phyloP scores from a whole-genome alignment of 176 grass and related monocot species.

The Microstegium vimineum region DNA sequence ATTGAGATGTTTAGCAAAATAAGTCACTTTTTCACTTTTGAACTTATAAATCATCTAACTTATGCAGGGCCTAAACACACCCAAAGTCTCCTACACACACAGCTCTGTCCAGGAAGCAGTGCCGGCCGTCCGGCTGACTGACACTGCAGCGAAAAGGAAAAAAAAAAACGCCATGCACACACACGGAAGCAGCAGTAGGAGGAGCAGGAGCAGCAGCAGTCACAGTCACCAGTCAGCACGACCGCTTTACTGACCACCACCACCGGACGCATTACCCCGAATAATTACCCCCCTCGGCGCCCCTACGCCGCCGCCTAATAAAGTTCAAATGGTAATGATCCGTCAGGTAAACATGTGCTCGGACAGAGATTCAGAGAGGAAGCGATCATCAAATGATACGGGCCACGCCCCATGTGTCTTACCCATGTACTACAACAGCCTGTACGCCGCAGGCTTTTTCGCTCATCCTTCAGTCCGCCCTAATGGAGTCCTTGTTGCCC shows the following conservation, averaged over 20 bases:
- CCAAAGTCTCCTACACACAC: too few relatives aligned
- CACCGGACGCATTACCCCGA: slow-evolving; percentile 3
- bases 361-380: not conserved
- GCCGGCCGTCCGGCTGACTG: not conserved
- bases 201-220: not conserved
- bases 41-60: too few relatives aligned
- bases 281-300: slow-evolving; percentile 28
- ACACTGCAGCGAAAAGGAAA: not conserved
- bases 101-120: not conserved
- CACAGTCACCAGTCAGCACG: too few relatives aligned
- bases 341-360: slow-evolving; percentile 30
- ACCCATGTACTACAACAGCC: slow-evolving; percentile 18
- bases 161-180: not conserved
- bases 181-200: not conserved
- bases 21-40: too few relatives aligned
- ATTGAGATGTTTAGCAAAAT: too few relatives aligned
- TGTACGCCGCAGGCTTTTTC: slow-evolving; percentile 30
- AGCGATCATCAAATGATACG: slow-evolving; percentile 32
- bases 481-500: slow-evolving; percentile 7
- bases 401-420: slow-evolving; percentile 21
- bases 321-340: slow-evolving; percentile 33
- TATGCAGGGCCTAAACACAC: too few relatives aligned
- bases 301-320: slow-evolving; percentile 26
- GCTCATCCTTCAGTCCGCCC: not conserved
- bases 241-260: not conserved